Base-by-base conservation (phyloP, 228 moss, liverwort and hornwort genomes). In the Sphagnum fallax region DNA sequence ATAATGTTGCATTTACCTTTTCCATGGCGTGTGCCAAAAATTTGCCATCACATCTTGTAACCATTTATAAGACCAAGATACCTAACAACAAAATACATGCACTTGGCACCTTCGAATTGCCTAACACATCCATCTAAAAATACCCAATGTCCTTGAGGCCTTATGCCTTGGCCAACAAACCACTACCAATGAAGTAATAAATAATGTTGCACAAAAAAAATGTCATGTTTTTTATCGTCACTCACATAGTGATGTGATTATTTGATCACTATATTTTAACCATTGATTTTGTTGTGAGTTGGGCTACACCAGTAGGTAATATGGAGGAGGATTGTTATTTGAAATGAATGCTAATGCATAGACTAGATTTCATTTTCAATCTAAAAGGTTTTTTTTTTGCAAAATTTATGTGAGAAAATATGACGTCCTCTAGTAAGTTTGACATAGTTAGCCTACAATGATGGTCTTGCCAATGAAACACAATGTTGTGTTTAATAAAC, bases 21-120 rank as follows among this genome's bases (percentile, higher is more conserved):
- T 18, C 62, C 62, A 32, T 63, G 62, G 6, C 62, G 1, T n/a
- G 9, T n/a, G 6, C 62, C 15, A 63, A 63, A 63, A 16, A 63
- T 1, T 7, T 10, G 6, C 62, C 62, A 63, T 6, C 6, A 6
- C 62, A 63, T 63, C 8, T 7, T 10, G 15, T 32, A 18, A 63
- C 15, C 15, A 7, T 32, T 3, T 10, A 32, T 63, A 7, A 63
- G n/a, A n/a, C 15, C 9, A 16, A 16, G 62, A 63, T 63, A 63
- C 6, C 3, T 10, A 63, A 32, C 9, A 10, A 63, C 62, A 63
- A 63, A 63, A 32, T 63, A 63, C 62, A 7, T 7, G 7, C 0
- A 7, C 47, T 63, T 63, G 62, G 8, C 47, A 16, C 62, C 51
- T n/a, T 68, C 5, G 51, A 68, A 68, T n/a, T 68, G 67, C 5